These are phyloP conservation scores for Gentiana macrophylla DNA, from an alignment of 257 asterid genomes.

Conservation along the genomic window DNA sequence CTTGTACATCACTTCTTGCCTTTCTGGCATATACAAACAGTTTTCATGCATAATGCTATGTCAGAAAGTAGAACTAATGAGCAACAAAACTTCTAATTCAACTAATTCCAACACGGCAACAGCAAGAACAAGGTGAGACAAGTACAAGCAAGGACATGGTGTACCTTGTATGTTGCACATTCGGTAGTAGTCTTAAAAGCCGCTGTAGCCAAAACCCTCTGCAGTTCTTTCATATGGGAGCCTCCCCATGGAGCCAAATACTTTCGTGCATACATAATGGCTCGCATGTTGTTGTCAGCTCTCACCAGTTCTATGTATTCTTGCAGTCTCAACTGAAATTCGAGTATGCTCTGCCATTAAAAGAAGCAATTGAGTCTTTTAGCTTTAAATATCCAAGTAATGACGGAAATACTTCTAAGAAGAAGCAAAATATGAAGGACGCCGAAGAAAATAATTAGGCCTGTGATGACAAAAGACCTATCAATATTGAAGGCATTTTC, in stretches of 20 bases:
- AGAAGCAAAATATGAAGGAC: no score
- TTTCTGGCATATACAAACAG: no score
- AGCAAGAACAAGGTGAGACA: background rate
- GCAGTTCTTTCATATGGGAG: conserved; percentile 90
- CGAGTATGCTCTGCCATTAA: conserved; percentile 79
- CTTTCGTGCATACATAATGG: conserved; percentile 80
- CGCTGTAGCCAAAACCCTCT: conserved; percentile 81
- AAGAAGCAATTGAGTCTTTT: conserved; percentile 16
- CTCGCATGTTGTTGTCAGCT: conserved; percentile 58
- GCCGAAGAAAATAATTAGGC: no score
- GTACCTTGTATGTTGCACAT: conserved; percentile 79
- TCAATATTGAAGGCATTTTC: no score
- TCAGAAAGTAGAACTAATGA: no score
- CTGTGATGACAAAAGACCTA: no score
- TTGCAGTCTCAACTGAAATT: conserved; percentile 92
- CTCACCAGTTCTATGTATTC: conserved; percentile 92
- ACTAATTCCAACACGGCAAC: background rate
- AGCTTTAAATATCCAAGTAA: background rate
- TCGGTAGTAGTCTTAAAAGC: conserved; percentile 86
- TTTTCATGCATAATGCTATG: no score
- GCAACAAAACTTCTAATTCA: no score
- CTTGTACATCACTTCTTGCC: no score
- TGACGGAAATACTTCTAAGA: no score
- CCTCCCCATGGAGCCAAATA: conserved; percentile 93
- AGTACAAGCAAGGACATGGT: background rate